Conservation (phyloP, 768 basidiomycete genomes). For the Mycena latifolia region DNA sequence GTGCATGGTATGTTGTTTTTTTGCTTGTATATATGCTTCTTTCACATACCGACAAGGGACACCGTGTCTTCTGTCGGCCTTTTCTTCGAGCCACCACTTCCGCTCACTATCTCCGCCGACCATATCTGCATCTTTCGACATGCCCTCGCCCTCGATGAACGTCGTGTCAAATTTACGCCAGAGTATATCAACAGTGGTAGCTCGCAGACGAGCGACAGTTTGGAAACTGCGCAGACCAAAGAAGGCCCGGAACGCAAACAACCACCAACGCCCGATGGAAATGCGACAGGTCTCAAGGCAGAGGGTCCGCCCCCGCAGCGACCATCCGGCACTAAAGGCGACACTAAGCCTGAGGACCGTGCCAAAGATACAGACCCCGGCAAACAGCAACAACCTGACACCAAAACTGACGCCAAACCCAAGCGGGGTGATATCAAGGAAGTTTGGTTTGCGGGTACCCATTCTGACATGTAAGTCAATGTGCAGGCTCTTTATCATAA, state of each 20-base stretch:
- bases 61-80: slow-evolving; percentile 16
- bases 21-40: not conserved
- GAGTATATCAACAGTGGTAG: not conserved
- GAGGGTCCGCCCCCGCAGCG: too few relatives aligned
- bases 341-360: too few relatives aligned
- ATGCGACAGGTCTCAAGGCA: too few relatives aligned
- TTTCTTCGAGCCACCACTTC: slow-evolving; percentile 5
- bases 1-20: slow-evolving; percentile 46
- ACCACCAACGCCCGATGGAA: too few relatives aligned
- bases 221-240: too few relatives aligned
- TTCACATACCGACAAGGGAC: not conserved
- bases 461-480: slow-evolving; percentile 11
- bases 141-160: slow-evolving; percentile 19
- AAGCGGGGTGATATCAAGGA: too few relatives aligned
- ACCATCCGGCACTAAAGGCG: too few relatives aligned
- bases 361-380: too few relatives aligned
- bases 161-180: slow-evolving; percentile 13
- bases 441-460: slow-evolving; percentile 23
- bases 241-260: too few relatives aligned
- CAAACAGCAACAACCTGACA: not conserved
- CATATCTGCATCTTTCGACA: slow-evolving; percentile 21
- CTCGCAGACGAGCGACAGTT: not conserved
- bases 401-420: too few relatives aligned
- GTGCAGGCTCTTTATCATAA: not conserved
- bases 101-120: slow-evolving; percentile 6